A percentile compares a stretch with the other conserved stretches of the same genome.
Evolutionary conservation across 2,329 filamentous ascomycete genomes (phyloP).

Genomic region (Colletotrichum limetticola): DNA sequence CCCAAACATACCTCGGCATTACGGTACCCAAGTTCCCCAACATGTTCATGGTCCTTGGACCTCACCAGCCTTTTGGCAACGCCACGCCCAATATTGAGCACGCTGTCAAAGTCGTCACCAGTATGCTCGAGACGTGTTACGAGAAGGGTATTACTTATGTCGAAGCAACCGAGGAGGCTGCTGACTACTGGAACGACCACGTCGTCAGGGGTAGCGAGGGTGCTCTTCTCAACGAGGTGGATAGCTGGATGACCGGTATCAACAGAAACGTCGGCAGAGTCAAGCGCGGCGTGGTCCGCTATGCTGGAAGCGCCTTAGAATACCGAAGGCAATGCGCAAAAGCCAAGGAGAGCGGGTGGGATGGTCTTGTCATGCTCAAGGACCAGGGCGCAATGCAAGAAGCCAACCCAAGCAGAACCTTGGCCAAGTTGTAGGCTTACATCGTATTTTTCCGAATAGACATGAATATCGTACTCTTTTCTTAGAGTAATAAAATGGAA

Average conservation of each 20-base stretch:
- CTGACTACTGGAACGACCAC: constrained; percentile 57
- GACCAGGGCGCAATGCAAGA: no score
- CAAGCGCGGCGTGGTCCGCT: constrained; percentile 58
- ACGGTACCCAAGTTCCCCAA: no score
- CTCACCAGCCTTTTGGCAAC: no score
- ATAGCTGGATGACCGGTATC: constrained; percentile 66
- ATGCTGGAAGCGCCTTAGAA: constrained; percentile 55
- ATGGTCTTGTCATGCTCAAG: constrained; percentile 26
- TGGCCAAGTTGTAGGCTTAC: no score
- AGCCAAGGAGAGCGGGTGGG: constrained; percentile 42
- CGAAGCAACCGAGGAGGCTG: constrained; percentile 52
- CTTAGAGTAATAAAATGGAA: no score
- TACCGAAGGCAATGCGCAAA: constrained; percentile 51
- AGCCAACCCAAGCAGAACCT: no score
- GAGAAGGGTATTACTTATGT: constrained; percentile 47
- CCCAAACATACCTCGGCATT: no score
- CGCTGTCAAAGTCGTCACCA: constrained; percentile 50
- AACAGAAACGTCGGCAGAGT: constrained; percentile 57
- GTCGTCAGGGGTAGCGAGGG: constrained; percentile 58
- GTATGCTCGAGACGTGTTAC: constrained; percentile 45
- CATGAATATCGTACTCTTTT: no score
- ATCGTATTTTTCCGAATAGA: no score
- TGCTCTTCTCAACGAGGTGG: constrained; percentile 56
- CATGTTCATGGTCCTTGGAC: no score
- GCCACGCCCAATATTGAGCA: no score